Evolutionary conservation across 176 grass and related monocot species (phyloP), one percentile per base, ranked within the genome.

Genomic region (Puya raimondii): DNA sequence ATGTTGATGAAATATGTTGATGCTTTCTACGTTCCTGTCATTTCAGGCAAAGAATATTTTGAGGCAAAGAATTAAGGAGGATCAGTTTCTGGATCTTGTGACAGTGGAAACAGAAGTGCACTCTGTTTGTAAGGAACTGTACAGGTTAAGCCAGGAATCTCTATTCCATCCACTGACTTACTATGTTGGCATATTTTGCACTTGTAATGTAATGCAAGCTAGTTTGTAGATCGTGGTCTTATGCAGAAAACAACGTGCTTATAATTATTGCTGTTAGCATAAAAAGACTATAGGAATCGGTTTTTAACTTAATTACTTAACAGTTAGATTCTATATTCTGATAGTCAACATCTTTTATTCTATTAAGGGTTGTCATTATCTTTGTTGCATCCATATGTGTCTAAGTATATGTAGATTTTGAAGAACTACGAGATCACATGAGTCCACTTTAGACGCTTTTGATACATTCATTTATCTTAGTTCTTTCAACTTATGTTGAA

Each of bases 11-110:
- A 42, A 42, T 42, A 42, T 7, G 11, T 68, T 83, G 47, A 12
- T 64, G 23, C 54, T 77, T 79, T 10, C 56, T 75, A 65, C 14
- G 76, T 33, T 53, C 52, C 70, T 65, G 79, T 20, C 64, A 72
- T 72, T 79, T 23, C 71, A 97, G 94, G 94, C 94, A 79, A 97
- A 97, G 71, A 81, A 77, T 71, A 85, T 93, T 67, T 85, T 97
- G 77, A 81, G 88, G 75, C 72, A 86, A 84, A 92, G 80, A 72
- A 90, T 97, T 66, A 66, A 75, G 9, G 77, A 90, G 58, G 94
- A 97, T 86, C 86, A 97, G 72, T 97, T 92, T 87, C 79, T 97
- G 6, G 80, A 90, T 75, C 90, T 90, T 80, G 89, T 87, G 65
- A 90, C 87, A 23, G 87, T 85, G 67, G 80, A 90, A 85, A 90